Percentiles rank a stretch among this genome's conserved stretches.
Conservation (phyloP, 2,329 filamentous ascomycete genomes). For the Cercospora sp. region DNA sequence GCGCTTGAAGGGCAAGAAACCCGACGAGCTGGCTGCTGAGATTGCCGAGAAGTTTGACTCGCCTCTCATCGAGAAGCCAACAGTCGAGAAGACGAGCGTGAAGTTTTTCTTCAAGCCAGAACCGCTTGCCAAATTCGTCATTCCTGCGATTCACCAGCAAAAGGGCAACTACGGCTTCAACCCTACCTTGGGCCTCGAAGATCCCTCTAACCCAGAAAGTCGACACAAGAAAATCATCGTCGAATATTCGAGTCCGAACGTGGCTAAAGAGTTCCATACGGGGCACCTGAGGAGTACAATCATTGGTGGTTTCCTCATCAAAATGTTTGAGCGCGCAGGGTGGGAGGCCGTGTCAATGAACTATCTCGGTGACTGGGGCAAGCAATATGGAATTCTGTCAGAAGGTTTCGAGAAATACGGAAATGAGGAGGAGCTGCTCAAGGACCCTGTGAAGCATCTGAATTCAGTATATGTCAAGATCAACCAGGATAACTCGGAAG, state of each 20-base stretch:
- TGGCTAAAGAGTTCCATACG: conserved; percentile 78
- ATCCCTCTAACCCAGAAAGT: conserved; percentile 60
- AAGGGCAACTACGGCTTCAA: conserved; percentile 65
- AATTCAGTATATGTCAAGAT: conserved; percentile 81
- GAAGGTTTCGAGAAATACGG: conserved; percentile 75
- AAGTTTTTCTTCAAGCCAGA: conserved; percentile 78
- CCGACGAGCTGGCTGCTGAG: conserved; percentile 57
- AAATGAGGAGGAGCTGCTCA: conserved; percentile 66
- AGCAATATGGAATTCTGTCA: conserved; percentile 69
- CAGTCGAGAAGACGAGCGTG: conserved; percentile 66
- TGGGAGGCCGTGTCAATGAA: conserved; percentile 73
- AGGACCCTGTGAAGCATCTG: conserved; percentile 78
- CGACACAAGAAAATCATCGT: conserved; percentile 69
- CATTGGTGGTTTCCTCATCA: conserved; percentile 70
- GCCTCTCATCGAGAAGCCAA: conserved; percentile 70
- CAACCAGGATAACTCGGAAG: conserved; percentile 60
- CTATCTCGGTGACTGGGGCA: conserved; percentile 78
- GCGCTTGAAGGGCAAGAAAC: conserved; percentile 67
- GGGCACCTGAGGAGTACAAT: conserved; percentile 75
- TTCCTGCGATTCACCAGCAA: conserved; percentile 68
- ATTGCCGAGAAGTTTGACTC: conserved; percentile 60
- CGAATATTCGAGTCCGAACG: conserved; percentile 84
- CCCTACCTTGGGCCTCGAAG: conserved; percentile 58
- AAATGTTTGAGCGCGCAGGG: conserved; percentile 66
- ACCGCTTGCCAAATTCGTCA: conserved; percentile 63